Conservation (phyloP, 768 basidiomycete genomes). For the Suillus discolor region DNA sequence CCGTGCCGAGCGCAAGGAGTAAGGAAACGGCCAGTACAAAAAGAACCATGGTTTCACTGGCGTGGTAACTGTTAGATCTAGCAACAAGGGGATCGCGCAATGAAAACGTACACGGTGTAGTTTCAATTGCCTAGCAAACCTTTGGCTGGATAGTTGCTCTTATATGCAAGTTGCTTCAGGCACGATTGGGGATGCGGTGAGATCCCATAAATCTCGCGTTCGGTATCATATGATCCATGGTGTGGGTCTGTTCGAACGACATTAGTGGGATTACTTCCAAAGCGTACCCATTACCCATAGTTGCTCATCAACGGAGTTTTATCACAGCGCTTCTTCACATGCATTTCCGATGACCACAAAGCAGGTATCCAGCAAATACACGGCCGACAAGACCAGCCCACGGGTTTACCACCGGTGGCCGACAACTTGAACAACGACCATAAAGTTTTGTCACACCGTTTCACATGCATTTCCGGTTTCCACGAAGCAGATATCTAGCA, state of each 20-base stretch:
- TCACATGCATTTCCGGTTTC: not conserved
- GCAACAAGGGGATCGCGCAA: no score
- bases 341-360: not conserved
- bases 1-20: not conserved
- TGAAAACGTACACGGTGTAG: not conserved
- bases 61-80: not conserved
- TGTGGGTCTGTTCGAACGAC: not conserved
- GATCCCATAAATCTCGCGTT: not conserved
- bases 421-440: not conserved
- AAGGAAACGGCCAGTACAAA: not conserved
- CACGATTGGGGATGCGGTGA: not conserved
- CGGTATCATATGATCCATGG: not conserved
- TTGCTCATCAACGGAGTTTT: not conserved
- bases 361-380: not conserved
- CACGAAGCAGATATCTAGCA: not conserved
- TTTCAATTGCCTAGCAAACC: not conserved
- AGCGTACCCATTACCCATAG: not conserved
- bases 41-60: not conserved
- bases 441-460: not conserved
- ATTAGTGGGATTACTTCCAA: conserved; percentile 1
- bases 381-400: not conserved
- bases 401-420: not conserved
- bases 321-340: not conserved
- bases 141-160: not conserved
- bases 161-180: not conserved